These are phyloP conservation scores for Filosporella fistucella DNA, from an alignment of 495 filamentous ascomycete species.

Conservation along the genomic window DNA sequence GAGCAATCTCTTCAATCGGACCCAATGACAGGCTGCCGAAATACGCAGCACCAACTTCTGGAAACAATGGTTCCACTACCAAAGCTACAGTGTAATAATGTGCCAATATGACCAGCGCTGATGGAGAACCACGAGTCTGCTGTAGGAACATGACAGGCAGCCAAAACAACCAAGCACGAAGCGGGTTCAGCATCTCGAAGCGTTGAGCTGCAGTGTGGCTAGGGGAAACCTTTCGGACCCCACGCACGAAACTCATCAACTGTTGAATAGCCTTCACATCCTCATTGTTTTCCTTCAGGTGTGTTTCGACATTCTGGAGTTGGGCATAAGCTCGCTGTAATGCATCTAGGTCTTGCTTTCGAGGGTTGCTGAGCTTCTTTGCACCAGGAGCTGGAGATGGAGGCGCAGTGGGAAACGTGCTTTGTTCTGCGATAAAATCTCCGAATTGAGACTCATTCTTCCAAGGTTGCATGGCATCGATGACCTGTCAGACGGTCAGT, in stretches of 20 bases:
- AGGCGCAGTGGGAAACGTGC: constrained; percentile 58
- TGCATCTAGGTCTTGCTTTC: constrained; percentile 65
- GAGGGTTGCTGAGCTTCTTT: constrained; percentile 47
- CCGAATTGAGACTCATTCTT: constrained; percentile 82
- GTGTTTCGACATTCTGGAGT: constrained; percentile 66
- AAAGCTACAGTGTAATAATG: constrained; percentile 89
- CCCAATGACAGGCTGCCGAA: constrained; percentile 71
- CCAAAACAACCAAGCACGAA: constrained; percentile 94
- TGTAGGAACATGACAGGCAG: constrained; percentile 69
- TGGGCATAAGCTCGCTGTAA: constrained; percentile 60
- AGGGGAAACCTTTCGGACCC: constrained; percentile 69
- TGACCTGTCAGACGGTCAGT: constrained; percentile 55
- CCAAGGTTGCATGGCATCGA: constrained; percentile 91
- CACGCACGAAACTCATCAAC: constrained; percentile 75
- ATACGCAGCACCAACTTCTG: constrained; percentile 83
- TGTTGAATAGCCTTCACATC: constrained; percentile 72
- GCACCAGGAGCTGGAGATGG: constrained; percentile 54
- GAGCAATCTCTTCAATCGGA: constrained; percentile 75
- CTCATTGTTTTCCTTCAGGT: constrained; percentile 67
- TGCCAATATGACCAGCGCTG: constrained; percentile 74
- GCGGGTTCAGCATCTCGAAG: constrained; percentile 79
- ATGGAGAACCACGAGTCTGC: constrained; percentile 51
- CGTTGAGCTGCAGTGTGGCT: constrained; percentile 71
- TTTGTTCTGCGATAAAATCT: constrained; percentile 75
- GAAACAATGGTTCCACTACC: constrained; percentile 84